Base-by-base conservation (phyloP, 2,329 filamentous ascomycete species). In the Phaeomoniella chlamydospora region DNA sequence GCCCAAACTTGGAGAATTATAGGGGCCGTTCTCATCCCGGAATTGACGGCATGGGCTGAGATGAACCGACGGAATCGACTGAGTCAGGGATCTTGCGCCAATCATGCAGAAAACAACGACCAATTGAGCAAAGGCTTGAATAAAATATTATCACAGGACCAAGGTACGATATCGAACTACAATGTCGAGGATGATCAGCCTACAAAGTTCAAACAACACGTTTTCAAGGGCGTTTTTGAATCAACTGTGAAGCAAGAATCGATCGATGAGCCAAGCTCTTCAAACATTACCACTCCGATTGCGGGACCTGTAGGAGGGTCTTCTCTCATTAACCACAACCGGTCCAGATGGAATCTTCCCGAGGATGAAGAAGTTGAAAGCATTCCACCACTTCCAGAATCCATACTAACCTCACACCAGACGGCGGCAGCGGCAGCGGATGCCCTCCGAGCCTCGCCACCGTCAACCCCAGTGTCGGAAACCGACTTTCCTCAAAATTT, bases 1-100 rank as follows among this genome's bases (percentile, higher is more conserved):
- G 68, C 73, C 18, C 68, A 75, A 42, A 70, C 70, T 14, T 78
- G 72, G 72, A 65, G 63, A 37, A 62, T 77, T 15, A 51, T 74
- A 19, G 67, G 65, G 37, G 58, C 62, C 37, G 60, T 64, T 16
- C 57, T 72, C 36, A 48, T 64, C 2, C 59, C 65, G 39, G 68
- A 72, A 39, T 56, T 73, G 17, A 55, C 55, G 38, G 40, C 46
- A 29, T 59, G 58, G 45, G 54, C 54, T 5, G 51, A 57, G 35
- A 49, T 56, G 35, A 53, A 53, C 32, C 48, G 40, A 16, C 45
- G 36, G 29, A 17, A 31, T 12, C 41, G 31, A 31, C 31, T 33
- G 15, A 19, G 39, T n/a, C 18, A 39, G 15, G 35, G 36, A 22
- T 16, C 15, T 22, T n/a, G 14, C 18, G 17, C 19, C 15, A 26